Base-by-base conservation (phyloP, 208 protist genomes). In the Acanthamoeba divionensis region DNA sequence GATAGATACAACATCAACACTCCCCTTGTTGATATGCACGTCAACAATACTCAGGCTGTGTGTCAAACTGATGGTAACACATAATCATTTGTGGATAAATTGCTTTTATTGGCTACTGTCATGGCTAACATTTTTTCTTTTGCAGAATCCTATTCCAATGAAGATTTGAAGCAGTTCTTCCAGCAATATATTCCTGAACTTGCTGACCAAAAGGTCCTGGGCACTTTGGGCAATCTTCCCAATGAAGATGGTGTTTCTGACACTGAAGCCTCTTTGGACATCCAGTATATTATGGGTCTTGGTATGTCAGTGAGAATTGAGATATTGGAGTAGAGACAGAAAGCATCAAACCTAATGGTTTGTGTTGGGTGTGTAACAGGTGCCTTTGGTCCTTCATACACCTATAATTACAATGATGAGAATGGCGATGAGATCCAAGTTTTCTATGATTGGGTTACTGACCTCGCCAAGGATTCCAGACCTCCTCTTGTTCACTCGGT, bases 31-130 rank as follows among this genome's bases (percentile, higher is more conserved):
- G 57, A 33, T 48, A 24, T 44, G 36, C 60, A 48, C 18, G 86
- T 90, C 44, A 90, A 90, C 86, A 90, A 90, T 67, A 90, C 86
- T 44, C 86, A 90, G 65, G 86, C 86, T 47, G 86, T 90, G 12
- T 90, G 52, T 26, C 66, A 90, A 50, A 82, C 54, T n/a, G 36
- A 90, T 21, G 82, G 82, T 89, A 89, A 80, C n/a, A 13, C 45
- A 9, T n/a, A 33, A 2, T 18, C 18, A 73, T 26, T 29, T n/a
- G 41, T 41, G 38, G 10, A 44, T 26, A 15, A n/a, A 4, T 26
- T 82, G 15, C 8, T 8, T 13, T 1, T 65, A 24, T 12, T 66
- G 41, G 13, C 7, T 18, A 45, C 36, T 69, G 62, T 48, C 47
- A 69, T 69, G 7, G 7, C 47, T 13, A 13, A 41, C 3, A 26